phyloP scores from a whole-genome alignment of 2,329 filamentous ascomycete genomes.

The Botrytis sinoallii region DNA sequence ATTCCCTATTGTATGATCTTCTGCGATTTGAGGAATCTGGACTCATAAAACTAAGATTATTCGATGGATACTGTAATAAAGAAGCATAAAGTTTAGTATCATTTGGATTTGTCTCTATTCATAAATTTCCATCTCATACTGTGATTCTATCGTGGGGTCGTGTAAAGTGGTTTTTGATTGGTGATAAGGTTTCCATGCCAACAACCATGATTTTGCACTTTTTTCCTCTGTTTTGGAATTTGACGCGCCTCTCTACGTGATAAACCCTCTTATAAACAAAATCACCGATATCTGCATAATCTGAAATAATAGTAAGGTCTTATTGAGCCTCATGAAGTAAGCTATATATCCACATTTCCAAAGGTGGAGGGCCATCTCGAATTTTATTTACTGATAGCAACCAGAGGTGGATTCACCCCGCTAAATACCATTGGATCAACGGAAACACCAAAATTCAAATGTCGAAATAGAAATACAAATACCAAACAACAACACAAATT shows the following conservation, averaged over 20 bases:
- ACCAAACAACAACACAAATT: slow-evolving; percentile 6
- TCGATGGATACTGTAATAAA: neutral
- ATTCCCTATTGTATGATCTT: neutral
- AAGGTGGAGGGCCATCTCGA: neutral
- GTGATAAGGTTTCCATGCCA: slow-evolving; percentile 19
- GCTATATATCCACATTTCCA: neutral
- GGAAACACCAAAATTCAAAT: slow-evolving; percentile 17
- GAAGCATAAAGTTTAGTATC: neutral
- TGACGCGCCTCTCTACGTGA: slow-evolving; percentile 4
- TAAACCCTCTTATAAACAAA: neutral
- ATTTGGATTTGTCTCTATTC: neutral
- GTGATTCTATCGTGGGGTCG: neutral
- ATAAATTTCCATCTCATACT: neutral
- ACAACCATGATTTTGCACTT: slow-evolving; percentile 9
- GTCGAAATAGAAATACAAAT: slow-evolving; percentile 3
- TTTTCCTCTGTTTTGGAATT: neutral
- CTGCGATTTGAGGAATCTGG: too few species aligned
- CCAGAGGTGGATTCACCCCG: slow-evolving; percentile 19
- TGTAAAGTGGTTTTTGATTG: slow-evolving; percentile 19
- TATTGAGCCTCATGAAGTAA: slow-evolving; percentile 18
- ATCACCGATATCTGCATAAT: neutral
- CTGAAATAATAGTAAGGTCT: neutral
- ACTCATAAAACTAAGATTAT: neutral
- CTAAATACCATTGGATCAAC: slow-evolving; percentile 21
- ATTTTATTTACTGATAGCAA: slow-evolving; percentile 12